Conservation (phyloP, 257 asterid genomes). For the Solanum paucissectum region DNA sequence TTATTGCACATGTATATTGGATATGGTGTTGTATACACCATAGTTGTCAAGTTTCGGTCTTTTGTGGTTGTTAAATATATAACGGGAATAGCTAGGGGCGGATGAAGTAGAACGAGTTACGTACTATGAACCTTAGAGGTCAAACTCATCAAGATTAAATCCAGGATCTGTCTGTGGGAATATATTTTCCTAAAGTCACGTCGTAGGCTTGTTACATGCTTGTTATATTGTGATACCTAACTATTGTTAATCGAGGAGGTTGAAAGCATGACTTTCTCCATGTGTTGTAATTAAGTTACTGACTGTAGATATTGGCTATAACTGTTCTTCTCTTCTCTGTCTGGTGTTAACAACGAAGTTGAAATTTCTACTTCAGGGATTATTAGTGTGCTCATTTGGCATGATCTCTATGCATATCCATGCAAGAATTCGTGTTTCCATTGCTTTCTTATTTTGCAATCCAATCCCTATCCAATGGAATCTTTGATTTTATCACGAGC, state of each 20-base stretch:
- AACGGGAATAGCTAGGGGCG: neutral
- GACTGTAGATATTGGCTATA: neutral
- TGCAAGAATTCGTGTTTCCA: neutral
- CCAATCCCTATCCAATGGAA: neutral
- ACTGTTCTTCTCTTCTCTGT: neutral
- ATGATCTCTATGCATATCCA: neutral
- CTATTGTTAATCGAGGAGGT: neutral
- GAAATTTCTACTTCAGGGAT: neutral
- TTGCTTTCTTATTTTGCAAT: neutral
- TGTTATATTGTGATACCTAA: neutral
- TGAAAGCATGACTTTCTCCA: neutral
- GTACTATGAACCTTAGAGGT: neutral
- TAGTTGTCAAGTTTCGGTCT: neutral
- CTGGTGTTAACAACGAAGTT: neutral
- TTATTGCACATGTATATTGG: neutral
- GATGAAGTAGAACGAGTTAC: neutral
- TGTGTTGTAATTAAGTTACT: neutral
- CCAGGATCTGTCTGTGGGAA: neutral
- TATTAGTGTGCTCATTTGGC: neutral
- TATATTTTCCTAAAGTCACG: neutral
- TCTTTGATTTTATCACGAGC: neutral
- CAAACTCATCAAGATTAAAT: neutral
- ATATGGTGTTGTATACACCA: neutral
- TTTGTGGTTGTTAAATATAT: neutral
- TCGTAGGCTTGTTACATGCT: neutral